Conservation (phyloP, 1,284 basidiomycete genomes). For the Rugosomyces carneus region DNA sequence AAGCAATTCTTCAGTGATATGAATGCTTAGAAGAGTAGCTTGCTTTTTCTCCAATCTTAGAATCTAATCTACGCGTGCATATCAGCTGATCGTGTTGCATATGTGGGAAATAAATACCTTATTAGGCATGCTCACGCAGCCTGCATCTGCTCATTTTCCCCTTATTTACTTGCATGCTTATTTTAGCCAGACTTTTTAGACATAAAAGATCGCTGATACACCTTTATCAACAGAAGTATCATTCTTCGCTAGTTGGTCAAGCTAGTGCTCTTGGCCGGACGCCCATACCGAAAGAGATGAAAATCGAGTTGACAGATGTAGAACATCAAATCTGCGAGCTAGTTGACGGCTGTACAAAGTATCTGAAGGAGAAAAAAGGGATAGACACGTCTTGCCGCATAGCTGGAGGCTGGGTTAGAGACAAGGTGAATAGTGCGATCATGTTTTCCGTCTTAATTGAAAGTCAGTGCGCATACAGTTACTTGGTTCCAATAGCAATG, state of each 20-base stretch:
- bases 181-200: not conserved
- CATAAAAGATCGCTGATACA: not conserved
- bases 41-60: too few relatives aligned
- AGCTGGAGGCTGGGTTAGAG: conserved; percentile 95
- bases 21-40: not conserved
- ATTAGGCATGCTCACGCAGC: too few relatives aligned
- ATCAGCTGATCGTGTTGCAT: too few relatives aligned
- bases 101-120: too few relatives aligned
- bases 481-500: conserved; percentile 77
- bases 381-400: conserved; percentile 72
- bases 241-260: conserved; percentile 11
- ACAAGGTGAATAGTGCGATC: conserved; percentile 64
- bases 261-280: conserved; percentile 14
- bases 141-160: not conserved
- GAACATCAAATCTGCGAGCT: conserved; percentile 60
- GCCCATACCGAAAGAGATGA: conserved; percentile 22
- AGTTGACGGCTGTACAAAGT: conserved; percentile 60
- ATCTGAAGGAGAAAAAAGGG: conserved; percentile 45
- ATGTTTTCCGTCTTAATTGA: conserved; percentile 5
- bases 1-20: conserved; percentile 3
- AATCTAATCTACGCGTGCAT: too few relatives aligned
- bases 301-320: conserved; percentile 46
- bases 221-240: not conserved
- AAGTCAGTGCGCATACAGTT: conserved; percentile 47
- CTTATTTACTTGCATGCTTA: too few relatives aligned